Percentiles rank a stretch among this genome's conserved stretches.
phyloP scores from a whole-genome alignment of 495 filamentous ascomycete species.

The Podospora australis region DNA sequence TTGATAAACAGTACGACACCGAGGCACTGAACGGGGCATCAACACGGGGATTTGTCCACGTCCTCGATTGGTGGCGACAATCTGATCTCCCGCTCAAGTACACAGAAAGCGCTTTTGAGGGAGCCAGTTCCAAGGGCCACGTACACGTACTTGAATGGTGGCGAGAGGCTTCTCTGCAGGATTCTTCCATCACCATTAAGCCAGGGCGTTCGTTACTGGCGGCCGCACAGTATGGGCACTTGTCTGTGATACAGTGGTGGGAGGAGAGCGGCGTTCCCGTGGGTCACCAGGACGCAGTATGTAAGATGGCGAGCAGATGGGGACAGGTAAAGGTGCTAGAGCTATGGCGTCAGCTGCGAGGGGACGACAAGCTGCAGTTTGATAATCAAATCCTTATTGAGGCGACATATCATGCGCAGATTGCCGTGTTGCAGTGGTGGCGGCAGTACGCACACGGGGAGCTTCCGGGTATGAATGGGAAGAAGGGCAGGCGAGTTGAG shows the following conservation, averaged over 20 bases:
- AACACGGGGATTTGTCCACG: slow-evolving; percentile 70
- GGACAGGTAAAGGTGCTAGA: slow-evolving; percentile 83
- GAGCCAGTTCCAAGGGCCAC: slow-evolving; percentile 75
- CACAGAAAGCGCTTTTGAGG: slow-evolving; percentile 77
- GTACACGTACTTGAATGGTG: slow-evolving; percentile 88
- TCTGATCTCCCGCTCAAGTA: slow-evolving; percentile 77
- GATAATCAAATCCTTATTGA: slow-evolving; percentile 85
- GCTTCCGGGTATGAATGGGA: slow-evolving; percentile 35
- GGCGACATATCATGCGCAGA: slow-evolving; percentile 79
- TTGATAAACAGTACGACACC: slow-evolving; percentile 64
- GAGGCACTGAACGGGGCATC: slow-evolving; percentile 86
- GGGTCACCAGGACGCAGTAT: slow-evolving; percentile 66
- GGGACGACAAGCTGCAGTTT: slow-evolving; percentile 75
- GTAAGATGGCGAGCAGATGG: slow-evolving; percentile 74
- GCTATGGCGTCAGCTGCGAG: slow-evolving; percentile 70
- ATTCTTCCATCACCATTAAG: slow-evolving; percentile 49
- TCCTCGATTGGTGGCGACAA: slow-evolving; percentile 85
- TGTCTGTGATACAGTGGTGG: slow-evolving; percentile 74
- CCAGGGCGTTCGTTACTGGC: slow-evolving; percentile 73
- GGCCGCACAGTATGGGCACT: slow-evolving; percentile 71
- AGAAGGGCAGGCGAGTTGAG: slow-evolving; percentile 55
- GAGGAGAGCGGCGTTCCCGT: slow-evolving; percentile 67
- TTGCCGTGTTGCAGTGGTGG: slow-evolving; percentile 89
- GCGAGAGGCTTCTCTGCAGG: slow-evolving; percentile 53
- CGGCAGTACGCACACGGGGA: slow-evolving; percentile 58